Evolutionary conservation across 257 asterid species (phyloP).

Genomic region (Pogostemon cablin): DNA sequence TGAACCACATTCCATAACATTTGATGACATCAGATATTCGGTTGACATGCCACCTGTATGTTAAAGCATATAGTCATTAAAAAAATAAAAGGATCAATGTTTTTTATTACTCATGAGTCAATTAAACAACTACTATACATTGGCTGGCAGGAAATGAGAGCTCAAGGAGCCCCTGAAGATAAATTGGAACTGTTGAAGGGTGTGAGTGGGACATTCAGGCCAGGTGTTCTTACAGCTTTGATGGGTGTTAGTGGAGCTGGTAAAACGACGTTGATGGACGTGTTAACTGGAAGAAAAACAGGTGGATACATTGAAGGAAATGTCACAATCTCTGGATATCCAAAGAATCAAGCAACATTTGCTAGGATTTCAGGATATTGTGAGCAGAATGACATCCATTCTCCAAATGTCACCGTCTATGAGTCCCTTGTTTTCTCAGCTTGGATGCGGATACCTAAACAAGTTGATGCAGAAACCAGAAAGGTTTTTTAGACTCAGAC

Average conservation of each 20-base stretch:
- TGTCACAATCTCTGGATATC: constrained; percentile 58
- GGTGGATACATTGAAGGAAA: constrained; percentile 59
- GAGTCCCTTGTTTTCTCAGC: constrained; percentile 59
- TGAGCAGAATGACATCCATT: constrained; percentile 63
- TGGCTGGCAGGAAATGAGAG: constrained; percentile 47
- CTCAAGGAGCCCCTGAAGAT: constrained; percentile 45
- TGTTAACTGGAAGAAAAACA: constrained; percentile 57
- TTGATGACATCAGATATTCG: constrained; percentile 53
- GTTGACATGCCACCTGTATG: constrained; percentile 60
- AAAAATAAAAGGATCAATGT: not conserved
- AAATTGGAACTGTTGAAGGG: constrained; percentile 48
- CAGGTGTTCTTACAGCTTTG: constrained; percentile 60
- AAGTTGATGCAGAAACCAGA: constrained; percentile 50
- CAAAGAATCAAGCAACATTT: constrained; percentile 56
- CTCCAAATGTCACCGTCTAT: constrained; percentile 55
- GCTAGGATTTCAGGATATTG: constrained; percentile 57
- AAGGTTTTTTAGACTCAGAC: constrained; percentile 33
- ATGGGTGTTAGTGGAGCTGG: constrained; percentile 73
- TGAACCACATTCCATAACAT: constrained; percentile 52
- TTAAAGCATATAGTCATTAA: not conserved
- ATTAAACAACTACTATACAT: not conserved
- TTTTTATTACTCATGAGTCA: not conserved
- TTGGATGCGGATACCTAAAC: constrained; percentile 51
- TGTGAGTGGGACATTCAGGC: constrained; percentile 54
- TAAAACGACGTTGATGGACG: constrained; percentile 64